Percentiles rank a stretch among this genome's conserved stretches.
Conservation (phyloP, 2,329 filamentous ascomycete species). For the Verticillium alfalfae region DNA sequence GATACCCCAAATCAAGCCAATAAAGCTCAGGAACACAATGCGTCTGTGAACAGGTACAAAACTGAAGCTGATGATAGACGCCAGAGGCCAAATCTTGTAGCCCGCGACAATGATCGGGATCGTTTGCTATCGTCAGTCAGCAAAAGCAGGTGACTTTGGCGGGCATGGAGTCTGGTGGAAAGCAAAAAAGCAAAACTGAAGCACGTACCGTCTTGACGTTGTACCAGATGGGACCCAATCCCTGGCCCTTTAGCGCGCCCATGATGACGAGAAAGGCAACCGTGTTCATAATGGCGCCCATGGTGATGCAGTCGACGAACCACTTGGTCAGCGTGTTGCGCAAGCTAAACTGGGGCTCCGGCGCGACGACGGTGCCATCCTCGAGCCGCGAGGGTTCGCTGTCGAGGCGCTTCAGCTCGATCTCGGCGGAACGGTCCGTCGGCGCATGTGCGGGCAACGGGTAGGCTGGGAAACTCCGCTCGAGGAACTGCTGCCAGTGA, state of each 20-base stretch:
- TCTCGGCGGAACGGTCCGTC: constrained; percentile 16
- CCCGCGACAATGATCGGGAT: constrained; percentile 42
- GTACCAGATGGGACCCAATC: constrained; percentile 23
- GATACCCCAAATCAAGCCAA: constrained; percentile 44
- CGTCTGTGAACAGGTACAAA: constrained; percentile 42
- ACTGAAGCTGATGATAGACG: constrained; percentile 44
- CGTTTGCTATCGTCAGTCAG: constrained; percentile 27
- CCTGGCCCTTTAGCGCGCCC: constrained; percentile 38
- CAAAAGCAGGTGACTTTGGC: not conserved
- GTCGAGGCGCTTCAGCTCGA: constrained; percentile 21
- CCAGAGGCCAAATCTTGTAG: constrained; percentile 47
- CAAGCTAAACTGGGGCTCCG: constrained; percentile 28
- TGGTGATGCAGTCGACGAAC: constrained; percentile 44
- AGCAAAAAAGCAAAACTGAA: not conserved
- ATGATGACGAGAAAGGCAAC: constrained; percentile 40
- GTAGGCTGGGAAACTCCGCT: constrained; percentile 45
- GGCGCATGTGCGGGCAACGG: constrained; percentile 14
- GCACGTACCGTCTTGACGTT: constrained; percentile 29
- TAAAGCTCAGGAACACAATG: constrained; percentile 42
- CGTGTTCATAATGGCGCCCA: constrained; percentile 40
- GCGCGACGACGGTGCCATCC: constrained; percentile 11
- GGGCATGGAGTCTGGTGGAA: too few relatives aligned
- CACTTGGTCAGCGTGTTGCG: constrained; percentile 40
- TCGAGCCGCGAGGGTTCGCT: not conserved
- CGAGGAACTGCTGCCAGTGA: constrained; percentile 51